Evolutionary conservation across 768 basidiomycete species (phyloP), one percentile per base, ranked within the genome.

Genomic region (Mycena venus): DNA sequence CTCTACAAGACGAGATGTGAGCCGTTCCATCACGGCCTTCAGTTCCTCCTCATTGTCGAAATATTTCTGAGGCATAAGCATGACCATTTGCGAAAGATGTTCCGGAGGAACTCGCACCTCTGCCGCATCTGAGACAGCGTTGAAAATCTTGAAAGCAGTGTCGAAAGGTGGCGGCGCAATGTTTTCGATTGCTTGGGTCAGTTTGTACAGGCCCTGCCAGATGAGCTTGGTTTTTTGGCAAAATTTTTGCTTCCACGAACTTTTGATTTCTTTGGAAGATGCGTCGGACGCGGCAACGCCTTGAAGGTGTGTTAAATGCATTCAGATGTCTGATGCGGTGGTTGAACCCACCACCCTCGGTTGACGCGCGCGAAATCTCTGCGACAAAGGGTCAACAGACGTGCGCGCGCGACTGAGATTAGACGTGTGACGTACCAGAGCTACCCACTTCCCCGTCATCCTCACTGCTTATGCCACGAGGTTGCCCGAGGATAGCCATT

Each of bases 321-420:
- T 65, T 65, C 63, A 65, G 47, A 65, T 65, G 63, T 65, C 63
- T 65, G 47, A 65, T 32, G 47, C 47, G 32, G 51, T 65, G 63
- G 49, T 36, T 65, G 36, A 51, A 65, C 63, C 44, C 27, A 65
- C 63, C 63, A 53, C 63, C 49, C 63, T 51, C 31, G n/a, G 47
- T 32, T 29, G 63, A 49, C 51, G 47, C 63, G 47, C 49, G 63
- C 63, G 32, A 47, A 65, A 51, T 65, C 47, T 53, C 63, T 65
- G 44, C 47, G 63, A 65, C 47, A 47, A 53, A 65, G 63, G 63
- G 63, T 65, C 63, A 65, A 65, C 63, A 51, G 32, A 65, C 63
- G 31, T 65, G 63, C 47, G 47, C 47, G n/a, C 38, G 19, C 61
- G 17, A 62, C 38, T 62, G 61, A 27, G 36, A 42, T 62, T 44